Evolutionary conservation across 306 rosid genomes (phyloP), one percentile per base, ranked within the genome.

Genomic region (Inga laurina): DNA sequence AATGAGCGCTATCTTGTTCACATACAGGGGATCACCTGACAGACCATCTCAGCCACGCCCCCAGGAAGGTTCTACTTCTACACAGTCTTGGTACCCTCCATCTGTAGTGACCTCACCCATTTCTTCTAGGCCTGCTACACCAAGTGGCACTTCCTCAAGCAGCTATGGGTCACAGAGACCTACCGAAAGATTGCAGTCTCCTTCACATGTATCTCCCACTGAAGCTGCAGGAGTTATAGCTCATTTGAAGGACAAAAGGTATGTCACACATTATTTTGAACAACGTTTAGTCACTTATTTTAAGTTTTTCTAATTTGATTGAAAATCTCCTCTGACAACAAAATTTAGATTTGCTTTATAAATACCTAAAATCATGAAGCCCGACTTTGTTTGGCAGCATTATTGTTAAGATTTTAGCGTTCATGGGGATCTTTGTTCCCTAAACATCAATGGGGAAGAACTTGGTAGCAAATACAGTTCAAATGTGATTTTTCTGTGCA

Each of bases 51-150:
- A 88, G 91, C 72, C 88, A 1, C 92, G 82, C 49, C 96, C 90
- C 2, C 92, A 87, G 81, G 91, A 82, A 59, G 83, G 84, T 76
- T 34, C 90, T 34, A 75, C 92, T 75, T n/a, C 90, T 22, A 75
- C 93, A 19, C 93, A 88, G 64, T 90, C 96, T 3, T 92, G 92
- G 93, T 92, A 92, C 84, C 94, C 96, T 80, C 86, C 91, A 3
- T 90, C 96, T 8, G 92, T 87, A 45, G 70, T 84, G 71, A 80
- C 82, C 81, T 89, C 94, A n/a, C 87, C 91, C 1, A 57, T 79
- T 71, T 82, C 91, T 39, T 86, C 96, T 57, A 89, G 86, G 56
- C 91, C 93, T 22, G 82, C 79, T 61, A 92, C 96, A 15, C 92
- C 96, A 0, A 77, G 88, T 46, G 81, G 87, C 72, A 24, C 85